Evolutionary conservation across 768 basidiomycete genomes (phyloP), one percentile per base, ranked within the genome.

Genomic region (Astraeus odoratus): DNA sequence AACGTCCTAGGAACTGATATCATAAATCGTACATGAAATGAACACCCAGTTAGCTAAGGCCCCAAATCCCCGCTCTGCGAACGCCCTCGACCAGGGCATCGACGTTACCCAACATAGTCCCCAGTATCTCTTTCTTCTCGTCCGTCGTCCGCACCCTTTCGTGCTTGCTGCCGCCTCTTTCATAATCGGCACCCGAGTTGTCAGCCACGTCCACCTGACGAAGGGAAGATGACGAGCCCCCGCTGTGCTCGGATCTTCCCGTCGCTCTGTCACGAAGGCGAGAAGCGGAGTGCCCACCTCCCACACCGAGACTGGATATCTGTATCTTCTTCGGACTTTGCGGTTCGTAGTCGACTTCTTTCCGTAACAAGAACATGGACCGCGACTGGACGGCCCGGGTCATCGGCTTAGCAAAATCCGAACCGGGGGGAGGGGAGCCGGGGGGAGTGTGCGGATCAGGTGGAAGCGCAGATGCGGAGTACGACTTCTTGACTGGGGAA

Each of bases 21-120:
- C n/a, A n/a, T n/a, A n/a, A n/a, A n/a, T n/a, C n/a, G n/a, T n/a
- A n/a, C n/a, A n/a, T n/a, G n/a, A n/a, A n/a, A n/a, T n/a, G n/a
- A n/a, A n/a, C 9, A 23, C 19, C n/a, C 22, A 2, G 19, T 48
- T 58, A 76, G 26, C 64, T 79, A 45, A 90, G 61, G 5, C 91
- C 89, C 88, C 88, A 94, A 44, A 93, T 80, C 0, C 90, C 89
- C 0, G 87, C 88, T 63, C 81, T 86, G 49, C 83, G 72, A 26
- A 95, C 86, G 0, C 90, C 83, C 50, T 90, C 88, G 5, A 95
- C 88, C 8, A 95, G 72, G 24, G 86, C 84, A 59, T 94, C 92
- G 3, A 95, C 92, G 59, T 95, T 94, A 3, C 89, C 91, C 35
- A 95, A 64, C 79, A 92, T 83, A 36, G 77, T 81, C 0, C 85